Evolutionary conservation across 2,329 filamentous ascomycete genomes (phyloP).

Genomic region (Nannizziopsis barbatae): DNA sequence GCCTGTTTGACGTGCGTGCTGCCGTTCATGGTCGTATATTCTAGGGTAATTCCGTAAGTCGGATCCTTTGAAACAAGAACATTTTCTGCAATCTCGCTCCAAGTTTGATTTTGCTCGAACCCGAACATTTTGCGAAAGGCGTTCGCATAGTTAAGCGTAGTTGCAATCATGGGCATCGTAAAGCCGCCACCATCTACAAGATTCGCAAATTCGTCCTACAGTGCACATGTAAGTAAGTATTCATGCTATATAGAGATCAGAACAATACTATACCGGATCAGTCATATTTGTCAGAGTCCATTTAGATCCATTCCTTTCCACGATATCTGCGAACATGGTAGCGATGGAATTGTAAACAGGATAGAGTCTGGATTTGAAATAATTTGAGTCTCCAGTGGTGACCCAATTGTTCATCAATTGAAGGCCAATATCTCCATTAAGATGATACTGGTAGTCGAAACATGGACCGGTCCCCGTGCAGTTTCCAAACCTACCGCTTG

Average conservation of each 20-base stretch:
- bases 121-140: slow-evolving; percentile 47
- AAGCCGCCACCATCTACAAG: slow-evolving; percentile 56
- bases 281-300: slow-evolving; percentile 54
- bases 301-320: slow-evolving; percentile 48
- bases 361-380: slow-evolving; percentile 46
- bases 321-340: slow-evolving; percentile 48
- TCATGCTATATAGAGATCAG: not conserved
- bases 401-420: slow-evolving; percentile 51
- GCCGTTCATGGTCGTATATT: slow-evolving; percentile 57
- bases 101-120: slow-evolving; percentile 45
- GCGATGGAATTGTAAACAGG: slow-evolving; percentile 56
- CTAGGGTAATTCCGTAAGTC: slow-evolving; percentile 49
- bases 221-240: not conserved
- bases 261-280: slow-evolving; percentile 47
- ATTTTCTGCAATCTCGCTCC: slow-evolving; percentile 45
- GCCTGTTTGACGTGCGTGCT: slow-evolving; percentile 58
- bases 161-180: slow-evolving; percentile 51
- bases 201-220: slow-evolving; percentile 56
- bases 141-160: slow-evolving; percentile 48
- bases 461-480: slow-evolving; percentile 55
- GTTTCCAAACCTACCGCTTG: slow-evolving; percentile 54
- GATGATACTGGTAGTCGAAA: slow-evolving; percentile 61
- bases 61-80: slow-evolving; percentile 46
- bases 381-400: slow-evolving; percentile 47
- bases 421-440: slow-evolving; percentile 59